Evolutionary conservation across 768 basidiomycete species (phyloP).

Genomic region (Collybiopsis confluens): DNA sequence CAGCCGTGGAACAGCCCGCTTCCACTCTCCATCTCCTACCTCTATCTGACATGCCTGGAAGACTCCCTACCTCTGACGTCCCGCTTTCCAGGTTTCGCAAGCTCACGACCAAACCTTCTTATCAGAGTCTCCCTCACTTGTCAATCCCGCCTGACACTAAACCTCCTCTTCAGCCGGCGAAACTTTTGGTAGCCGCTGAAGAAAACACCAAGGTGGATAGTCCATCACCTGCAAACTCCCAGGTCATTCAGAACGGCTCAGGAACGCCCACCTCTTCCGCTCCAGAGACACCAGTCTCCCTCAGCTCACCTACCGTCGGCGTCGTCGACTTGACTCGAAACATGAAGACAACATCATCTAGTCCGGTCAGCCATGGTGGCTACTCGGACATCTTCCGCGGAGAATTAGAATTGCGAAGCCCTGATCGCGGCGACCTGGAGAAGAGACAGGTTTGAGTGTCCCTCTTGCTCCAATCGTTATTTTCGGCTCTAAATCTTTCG

Average conservation of each 20-base stretch:
- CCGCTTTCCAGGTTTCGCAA: background rate
- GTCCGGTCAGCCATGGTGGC: conserved; percentile 40
- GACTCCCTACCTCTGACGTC: background rate
- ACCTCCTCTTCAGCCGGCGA: no score
- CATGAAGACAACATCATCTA: conserved; percentile 20
- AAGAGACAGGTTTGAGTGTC: background rate
- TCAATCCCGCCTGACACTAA: background rate
- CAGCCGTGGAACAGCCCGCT: background rate
- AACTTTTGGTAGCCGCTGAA: background rate
- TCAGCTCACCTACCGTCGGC: conserved; percentile 25
- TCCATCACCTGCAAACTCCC: no score
- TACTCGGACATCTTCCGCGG: conserved; percentile 48
- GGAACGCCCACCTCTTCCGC: background rate
- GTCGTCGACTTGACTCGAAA: conserved; percentile 29
- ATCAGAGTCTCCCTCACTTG: background rate
- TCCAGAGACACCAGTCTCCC: conserved; percentile 24
- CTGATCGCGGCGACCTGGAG: conserved; percentile 13
- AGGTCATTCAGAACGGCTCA: no score
- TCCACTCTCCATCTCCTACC: background rate
- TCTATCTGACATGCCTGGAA: background rate
- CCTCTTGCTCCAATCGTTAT: background rate
- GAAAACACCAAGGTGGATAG: no score
- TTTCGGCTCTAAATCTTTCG: background rate
- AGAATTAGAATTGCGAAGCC: conserved; percentile 20
- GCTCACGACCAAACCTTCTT: background rate